Percentiles rank a stretch among this genome's conserved stretches.
Conservation (phyloP, 352 stramenopile genomes). For the Globisporangium recalcitrans region DNA sequence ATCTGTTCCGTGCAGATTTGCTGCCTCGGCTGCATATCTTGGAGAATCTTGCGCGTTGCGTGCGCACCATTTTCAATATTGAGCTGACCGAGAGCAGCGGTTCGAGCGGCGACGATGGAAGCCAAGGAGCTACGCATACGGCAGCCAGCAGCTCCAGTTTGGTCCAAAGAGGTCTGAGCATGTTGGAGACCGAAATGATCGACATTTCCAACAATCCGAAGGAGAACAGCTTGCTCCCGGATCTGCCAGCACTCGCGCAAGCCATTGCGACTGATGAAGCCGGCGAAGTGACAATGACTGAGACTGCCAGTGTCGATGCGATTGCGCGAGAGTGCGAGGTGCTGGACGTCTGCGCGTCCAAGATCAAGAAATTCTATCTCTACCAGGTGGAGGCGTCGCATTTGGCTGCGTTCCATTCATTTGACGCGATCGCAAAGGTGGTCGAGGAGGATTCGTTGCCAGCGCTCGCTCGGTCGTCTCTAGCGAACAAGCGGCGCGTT, state of each 20-base stretch:
- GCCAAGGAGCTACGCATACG: background rate
- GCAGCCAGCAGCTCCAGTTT: background rate
- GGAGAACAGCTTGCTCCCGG: constrained; percentile 38
- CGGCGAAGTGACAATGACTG: background rate
- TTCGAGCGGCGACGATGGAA: background rate
- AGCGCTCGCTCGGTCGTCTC: background rate
- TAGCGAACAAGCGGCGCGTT: constrained; percentile 10
- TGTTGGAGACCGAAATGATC: background rate
- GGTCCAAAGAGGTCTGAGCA: background rate
- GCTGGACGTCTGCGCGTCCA: constrained; percentile 25
- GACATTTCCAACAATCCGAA: constrained; percentile 28
- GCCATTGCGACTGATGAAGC: constrained; percentile 21
- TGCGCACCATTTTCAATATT: constrained; percentile 22
- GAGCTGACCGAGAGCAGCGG: background rate
- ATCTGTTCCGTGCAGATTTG: constrained; percentile 57
- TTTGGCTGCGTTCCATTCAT: constrained; percentile 16
- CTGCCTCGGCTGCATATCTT: constrained; percentile 64
- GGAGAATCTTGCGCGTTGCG: constrained; percentile 47
- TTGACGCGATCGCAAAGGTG: constrained; percentile 11
- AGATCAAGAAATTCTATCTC: constrained; percentile 43
- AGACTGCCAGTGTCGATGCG: background rate
- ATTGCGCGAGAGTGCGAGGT: constrained; percentile 35
- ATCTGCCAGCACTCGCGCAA: constrained; percentile 26
- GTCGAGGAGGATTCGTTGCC: constrained; percentile 15
- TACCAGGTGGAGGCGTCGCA: constrained; percentile 39